Evolutionary conservation across 192 early-diverging fungal species (phyloP).

Genomic region (Podila epigama): DNA sequence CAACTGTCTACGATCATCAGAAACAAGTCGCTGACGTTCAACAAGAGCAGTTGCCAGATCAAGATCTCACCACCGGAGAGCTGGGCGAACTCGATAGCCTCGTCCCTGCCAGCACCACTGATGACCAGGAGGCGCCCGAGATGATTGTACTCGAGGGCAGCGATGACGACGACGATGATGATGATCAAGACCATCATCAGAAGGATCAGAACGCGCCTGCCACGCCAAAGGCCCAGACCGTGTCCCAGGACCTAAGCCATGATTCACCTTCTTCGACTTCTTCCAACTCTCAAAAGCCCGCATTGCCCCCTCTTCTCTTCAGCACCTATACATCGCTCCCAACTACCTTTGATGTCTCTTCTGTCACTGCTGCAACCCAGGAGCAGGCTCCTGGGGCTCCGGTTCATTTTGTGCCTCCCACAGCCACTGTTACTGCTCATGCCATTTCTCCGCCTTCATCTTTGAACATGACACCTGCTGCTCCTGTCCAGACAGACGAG

Average conservation of each 20-base stretch:
- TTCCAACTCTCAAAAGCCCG: conserved; percentile 10
- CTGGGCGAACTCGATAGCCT: conserved; percentile 40
- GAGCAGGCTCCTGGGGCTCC: background rate
- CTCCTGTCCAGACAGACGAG: background rate
- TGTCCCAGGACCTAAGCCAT: background rate
- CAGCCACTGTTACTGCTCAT: background rate
- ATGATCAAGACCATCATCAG: conserved; percentile 7
- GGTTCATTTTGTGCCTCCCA: background rate
- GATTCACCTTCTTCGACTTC: no score
- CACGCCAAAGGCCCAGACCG: background rate
- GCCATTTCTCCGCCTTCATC: background rate
- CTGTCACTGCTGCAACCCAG: background rate
- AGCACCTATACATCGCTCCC: background rate
- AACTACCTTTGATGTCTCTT: conserved; percentile 5
- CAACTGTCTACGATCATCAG: conserved; percentile 19
- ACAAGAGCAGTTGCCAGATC: conserved; percentile 30
- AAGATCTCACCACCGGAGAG: conserved; percentile 30
- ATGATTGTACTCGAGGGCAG: conserved; percentile 22
- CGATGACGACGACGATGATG: conserved; percentile 14
- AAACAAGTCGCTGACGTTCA: conserved; percentile 9
- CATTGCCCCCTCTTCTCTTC: conserved; percentile 17
- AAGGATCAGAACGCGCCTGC: background rate
- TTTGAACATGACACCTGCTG: background rate
- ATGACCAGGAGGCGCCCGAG: conserved; percentile 18
- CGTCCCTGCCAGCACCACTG: conserved; percentile 21